phyloP scores from a whole-genome alignment of 73 alveolate genomes.

The Stentor coeruleus region DNA sequence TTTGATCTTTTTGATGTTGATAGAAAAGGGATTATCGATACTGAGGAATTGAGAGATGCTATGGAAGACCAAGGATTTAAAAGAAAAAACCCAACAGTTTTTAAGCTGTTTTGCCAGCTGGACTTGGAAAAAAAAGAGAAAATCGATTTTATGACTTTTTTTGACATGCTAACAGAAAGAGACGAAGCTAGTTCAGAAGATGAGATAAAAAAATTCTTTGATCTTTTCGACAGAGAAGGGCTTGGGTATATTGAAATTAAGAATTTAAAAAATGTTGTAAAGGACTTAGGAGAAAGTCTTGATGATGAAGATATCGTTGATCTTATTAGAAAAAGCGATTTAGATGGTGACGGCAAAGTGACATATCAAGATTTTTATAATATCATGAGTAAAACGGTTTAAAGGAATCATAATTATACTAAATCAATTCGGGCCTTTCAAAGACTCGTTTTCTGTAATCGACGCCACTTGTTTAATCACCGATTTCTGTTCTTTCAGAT shows the following conservation, averaged over 20 bases:
- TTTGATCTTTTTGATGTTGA: neutral
- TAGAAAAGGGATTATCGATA: neutral
- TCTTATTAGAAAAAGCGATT: no score
- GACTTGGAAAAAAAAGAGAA: neutral
- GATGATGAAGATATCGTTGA: no score
- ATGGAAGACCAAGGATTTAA: neutral
- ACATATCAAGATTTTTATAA: no score
- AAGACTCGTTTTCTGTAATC: no score
- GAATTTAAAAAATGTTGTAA: neutral
- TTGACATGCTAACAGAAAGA: neutral
- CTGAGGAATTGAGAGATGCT: neutral
- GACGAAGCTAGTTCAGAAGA: neutral
- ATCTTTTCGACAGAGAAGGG: neutral
- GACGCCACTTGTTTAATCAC: no score
- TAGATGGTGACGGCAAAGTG: no score
- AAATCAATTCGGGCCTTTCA: no score
- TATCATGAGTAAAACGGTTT: no score
- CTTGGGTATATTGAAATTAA: neutral
- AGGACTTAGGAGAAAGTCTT: no score
- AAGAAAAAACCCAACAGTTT: neutral
- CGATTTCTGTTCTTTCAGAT: no score
- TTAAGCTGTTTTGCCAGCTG: neutral
- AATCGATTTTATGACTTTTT: neutral
- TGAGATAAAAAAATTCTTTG: neutral
- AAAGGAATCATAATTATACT: no score